A percentile compares a stretch with the other conserved stretches of the same genome.
Conservation (phyloP, 2,329 filamentous ascomycete species). For the Arachnomyces sp. region DNA sequence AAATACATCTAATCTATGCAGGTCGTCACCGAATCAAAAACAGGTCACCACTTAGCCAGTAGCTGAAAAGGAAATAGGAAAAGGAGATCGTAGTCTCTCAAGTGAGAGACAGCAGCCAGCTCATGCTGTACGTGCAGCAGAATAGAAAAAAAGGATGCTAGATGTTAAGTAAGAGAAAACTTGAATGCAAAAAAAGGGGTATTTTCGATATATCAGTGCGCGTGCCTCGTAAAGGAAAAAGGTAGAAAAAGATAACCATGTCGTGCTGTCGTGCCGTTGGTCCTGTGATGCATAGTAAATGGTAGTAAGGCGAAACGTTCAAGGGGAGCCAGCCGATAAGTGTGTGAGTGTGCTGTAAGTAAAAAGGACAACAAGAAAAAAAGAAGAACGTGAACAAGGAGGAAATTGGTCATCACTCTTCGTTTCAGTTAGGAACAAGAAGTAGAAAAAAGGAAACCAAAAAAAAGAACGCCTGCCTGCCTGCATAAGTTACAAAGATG, state of each 20-base stretch:
- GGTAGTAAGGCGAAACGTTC: too few species aligned
- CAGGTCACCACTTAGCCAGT: too few species aligned
- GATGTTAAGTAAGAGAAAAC: conserved; percentile 14
- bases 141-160: conserved; percentile 3
- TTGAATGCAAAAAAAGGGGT: conserved; percentile 1
- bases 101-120: too few species aligned
- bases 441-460: too few species aligned
- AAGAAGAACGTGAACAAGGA: conserved; percentile 12
- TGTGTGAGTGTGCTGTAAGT: neutral
- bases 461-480: too few species aligned
- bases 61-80: neutral
- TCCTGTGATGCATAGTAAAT: too few species aligned
- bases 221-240: conserved; percentile 8
- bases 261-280: neutral
- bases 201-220: conserved; percentile 10
- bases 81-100: neutral
- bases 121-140: conserved; percentile 4
- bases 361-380: conserved; percentile 9
- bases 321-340: neutral
- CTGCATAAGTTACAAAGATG: too few species aligned
- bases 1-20: too few species aligned
- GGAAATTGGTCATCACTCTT: conserved; percentile 28
- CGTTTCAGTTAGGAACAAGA: conserved; percentile 23
- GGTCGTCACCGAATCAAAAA: too few species aligned
- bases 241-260: neutral